Evolutionary conservation across 208 protist species (phyloP).

Genomic region (Trypanosoma grayi): DNA sequence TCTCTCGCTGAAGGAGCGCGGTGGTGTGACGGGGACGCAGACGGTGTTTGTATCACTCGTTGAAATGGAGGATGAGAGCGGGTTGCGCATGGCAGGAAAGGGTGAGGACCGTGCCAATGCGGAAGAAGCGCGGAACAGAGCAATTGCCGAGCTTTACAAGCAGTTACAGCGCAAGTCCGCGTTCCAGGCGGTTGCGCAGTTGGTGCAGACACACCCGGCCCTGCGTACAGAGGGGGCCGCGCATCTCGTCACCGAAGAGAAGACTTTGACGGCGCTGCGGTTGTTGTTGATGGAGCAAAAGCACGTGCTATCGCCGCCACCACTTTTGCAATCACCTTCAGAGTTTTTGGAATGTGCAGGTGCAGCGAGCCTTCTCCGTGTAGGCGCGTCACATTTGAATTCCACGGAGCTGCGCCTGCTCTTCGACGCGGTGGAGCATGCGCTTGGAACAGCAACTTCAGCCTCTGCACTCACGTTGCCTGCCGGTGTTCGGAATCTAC

Average conservation of each 20-base stretch:
- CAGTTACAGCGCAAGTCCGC: conserved; percentile 29
- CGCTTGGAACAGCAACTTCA: conserved; percentile 1
- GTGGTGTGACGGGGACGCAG: neutral
- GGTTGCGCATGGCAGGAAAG: conserved; percentile 28
- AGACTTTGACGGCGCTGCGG: neutral
- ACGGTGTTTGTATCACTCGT: conserved; percentile 11
- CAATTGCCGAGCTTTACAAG: conserved; percentile 29
- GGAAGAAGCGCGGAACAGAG: conserved; percentile 14
- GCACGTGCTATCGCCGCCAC: neutral
- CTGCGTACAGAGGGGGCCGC: conserved; percentile 21
- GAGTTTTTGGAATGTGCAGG: neutral
- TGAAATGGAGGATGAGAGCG: conserved; percentile 30
- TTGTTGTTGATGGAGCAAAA: neutral
- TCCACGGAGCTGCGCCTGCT: conserved; percentile 19
- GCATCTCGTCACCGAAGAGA: conserved; percentile 4
- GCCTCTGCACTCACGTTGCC: conserved; percentile 5
- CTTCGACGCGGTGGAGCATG: conserved; percentile 1
- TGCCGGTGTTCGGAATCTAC: conserved; percentile 15
- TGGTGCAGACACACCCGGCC: conserved; percentile 20
- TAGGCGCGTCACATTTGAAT: conserved; percentile 4
- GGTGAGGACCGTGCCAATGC: conserved; percentile 15
- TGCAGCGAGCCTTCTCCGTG: neutral
- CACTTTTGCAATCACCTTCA: neutral
- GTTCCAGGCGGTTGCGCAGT: conserved; percentile 30
- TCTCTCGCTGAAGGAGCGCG: conserved; percentile 13